phyloP scores from a whole-genome alignment of 164 flowering plant genomes.

The Magnolia kwangsiensis region DNA sequence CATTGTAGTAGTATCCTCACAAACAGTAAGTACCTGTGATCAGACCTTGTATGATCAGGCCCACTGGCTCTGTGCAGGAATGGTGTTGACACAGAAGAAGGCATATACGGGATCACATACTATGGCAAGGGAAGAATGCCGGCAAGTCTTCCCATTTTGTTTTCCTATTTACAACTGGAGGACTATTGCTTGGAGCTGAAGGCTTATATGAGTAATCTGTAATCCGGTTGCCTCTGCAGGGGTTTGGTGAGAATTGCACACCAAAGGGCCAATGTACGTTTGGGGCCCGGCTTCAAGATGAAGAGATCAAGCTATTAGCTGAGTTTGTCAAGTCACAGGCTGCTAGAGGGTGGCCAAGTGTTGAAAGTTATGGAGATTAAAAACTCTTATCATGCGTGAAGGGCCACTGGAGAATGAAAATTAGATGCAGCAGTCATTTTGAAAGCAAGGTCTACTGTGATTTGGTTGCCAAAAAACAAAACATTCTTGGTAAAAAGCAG shows the following conservation, averaged over 20 bases:
- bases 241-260: slow-evolving; percentile 85
- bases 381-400: no score
- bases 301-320: slow-evolving; percentile 74
- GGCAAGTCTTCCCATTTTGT: slow-evolving; percentile 29
- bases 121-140: slow-evolving; percentile 94
- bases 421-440: no score
- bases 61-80: slow-evolving; percentile 42
- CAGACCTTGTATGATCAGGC: slow-evolving; percentile 5
- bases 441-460: no score
- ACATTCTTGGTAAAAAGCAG: neutral
- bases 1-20: neutral
- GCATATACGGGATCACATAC: slow-evolving; percentile 47
- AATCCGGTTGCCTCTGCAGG: slow-evolving; percentile 31
- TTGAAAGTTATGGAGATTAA: slow-evolving; percentile 29
- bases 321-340: slow-evolving; percentile 81
- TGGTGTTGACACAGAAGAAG: slow-evolving; percentile 64
- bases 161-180: slow-evolving; percentile 6
- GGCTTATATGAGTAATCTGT: neutral
- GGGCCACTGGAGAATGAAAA: no score
- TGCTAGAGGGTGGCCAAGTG: slow-evolving; percentile 41
- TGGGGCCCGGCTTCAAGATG: slow-evolving; percentile 74
- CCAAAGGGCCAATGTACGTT: slow-evolving; percentile 94
- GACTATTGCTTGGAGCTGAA: neutral
- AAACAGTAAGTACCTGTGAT: neutral
- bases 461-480: neutral